Evolutionary conservation across 2,329 filamentous ascomycete species (phyloP).

Genomic region (Ophiobolus disseminans): DNA sequence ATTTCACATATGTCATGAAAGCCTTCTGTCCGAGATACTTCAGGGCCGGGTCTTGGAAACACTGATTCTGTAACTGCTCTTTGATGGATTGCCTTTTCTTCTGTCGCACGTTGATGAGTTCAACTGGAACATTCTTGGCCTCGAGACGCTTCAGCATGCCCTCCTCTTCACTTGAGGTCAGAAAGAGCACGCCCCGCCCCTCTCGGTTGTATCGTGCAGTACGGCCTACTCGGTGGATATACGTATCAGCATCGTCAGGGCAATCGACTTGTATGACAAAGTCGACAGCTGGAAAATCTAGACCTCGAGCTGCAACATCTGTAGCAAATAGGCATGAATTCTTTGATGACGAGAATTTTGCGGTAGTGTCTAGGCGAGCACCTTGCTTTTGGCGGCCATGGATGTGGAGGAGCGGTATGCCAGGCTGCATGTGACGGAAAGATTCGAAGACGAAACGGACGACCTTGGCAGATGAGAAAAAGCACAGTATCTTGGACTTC

Average conservation of each 20-base stretch:
- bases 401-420: slow-evolving; percentile 89
- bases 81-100: slow-evolving; percentile 89
- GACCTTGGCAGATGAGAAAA: slow-evolving; percentile 93
- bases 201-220: slow-evolving; percentile 92
- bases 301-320: slow-evolving; percentile 89
- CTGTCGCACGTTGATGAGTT: slow-evolving; percentile 82
- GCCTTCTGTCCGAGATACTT: slow-evolving; percentile 97
- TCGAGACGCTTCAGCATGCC: slow-evolving; percentile 88
- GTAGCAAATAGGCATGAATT: slow-evolving; percentile 92
- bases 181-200: slow-evolving; percentile 86
- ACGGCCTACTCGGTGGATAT: slow-evolving; percentile 93
- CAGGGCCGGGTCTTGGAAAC: slow-evolving; percentile 90
- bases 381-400: slow-evolving; percentile 94
- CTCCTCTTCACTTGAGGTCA: slow-evolving; percentile 89
- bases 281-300: slow-evolving; percentile 96
- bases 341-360: slow-evolving; percentile 80
- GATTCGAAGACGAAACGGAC: slow-evolving; percentile 95
- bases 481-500: slow-evolving; percentile 94
- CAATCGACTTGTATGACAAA: slow-evolving; percentile 99
- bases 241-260: slow-evolving; percentile 95
- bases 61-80: slow-evolving; percentile 89
- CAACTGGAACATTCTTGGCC: slow-evolving; percentile 87
- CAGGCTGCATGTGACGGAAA: slow-evolving; percentile 91
- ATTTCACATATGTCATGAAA: slow-evolving; percentile 88
- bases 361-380: slow-evolving; percentile 85